Evolutionary conservation across 257 asterid genomes (phyloP), one percentile per base, ranked within the genome.

Genomic region (Solanum infundibuliforme): DNA sequence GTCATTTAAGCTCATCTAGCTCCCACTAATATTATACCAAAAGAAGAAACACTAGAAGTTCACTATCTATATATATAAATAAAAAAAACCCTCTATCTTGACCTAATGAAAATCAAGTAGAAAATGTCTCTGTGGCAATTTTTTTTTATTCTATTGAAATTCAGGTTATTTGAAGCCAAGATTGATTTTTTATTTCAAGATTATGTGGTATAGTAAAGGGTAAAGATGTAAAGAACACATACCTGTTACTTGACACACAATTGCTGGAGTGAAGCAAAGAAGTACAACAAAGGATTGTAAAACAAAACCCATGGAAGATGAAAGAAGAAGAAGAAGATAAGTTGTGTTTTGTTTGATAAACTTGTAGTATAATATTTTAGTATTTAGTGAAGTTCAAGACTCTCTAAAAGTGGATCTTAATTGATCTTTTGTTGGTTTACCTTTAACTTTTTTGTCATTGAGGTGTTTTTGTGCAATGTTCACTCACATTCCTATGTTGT

Each of bases 161-260:
- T 72, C 81, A 32, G 43, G 16, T 72, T 35, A 74, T 35, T 74
- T 74, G 58, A 38, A 41, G 62, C 62, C 60, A 77, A 77, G n/a
- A 41, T 41, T 39, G 84, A 14, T 25, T 41, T 34, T 77, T 77
- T 13, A 25, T 13, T 41, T 31, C 38, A 5, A 79, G 65, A 79
- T 79, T 43, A 41, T 77, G 52, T 74, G 65, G 38, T 77, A 77
- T 41, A 41, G 38, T 41, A 34, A 77, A 79, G 71, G 18, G 52
- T 7, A 87, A 85, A 88, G 39, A 69, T 82, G 39, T 36, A 23
- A 83, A 66, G 83, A 89, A 60, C 77, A 86, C 92, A 92, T 89
- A 96, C 99, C 97, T 91, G 99, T 75, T 89, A 94, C 92, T 93
- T 96, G 99, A 83, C 92, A 92, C 11, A 89, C 39, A 84, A 93